Evolutionary conservation across 495 filamentous ascomycete species (phyloP).

Genomic region (Delitschia confertaspora): DNA sequence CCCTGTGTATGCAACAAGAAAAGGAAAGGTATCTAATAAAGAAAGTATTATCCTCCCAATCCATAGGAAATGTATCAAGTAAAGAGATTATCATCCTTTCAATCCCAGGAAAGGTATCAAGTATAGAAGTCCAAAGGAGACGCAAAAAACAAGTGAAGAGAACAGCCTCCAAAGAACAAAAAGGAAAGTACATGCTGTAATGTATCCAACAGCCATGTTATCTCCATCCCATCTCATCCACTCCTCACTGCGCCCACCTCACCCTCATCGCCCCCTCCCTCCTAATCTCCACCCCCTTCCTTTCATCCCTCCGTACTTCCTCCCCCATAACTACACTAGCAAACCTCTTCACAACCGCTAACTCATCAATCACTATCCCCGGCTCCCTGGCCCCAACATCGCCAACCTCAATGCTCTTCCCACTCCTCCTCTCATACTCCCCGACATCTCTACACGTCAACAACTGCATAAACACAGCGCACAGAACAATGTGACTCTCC

Average conservation of each 20-base stretch:
- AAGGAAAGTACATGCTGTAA: too few species aligned
- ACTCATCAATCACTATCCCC: slow-evolving; percentile 13
- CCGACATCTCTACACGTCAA: slow-evolving; percentile 18
- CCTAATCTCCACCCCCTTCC: slow-evolving; percentile 9
- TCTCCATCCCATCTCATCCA: too few species aligned
- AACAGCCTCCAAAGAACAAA: too few species aligned
- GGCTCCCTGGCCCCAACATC: slow-evolving; percentile 5
- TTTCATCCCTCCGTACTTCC: slow-evolving; percentile 26
- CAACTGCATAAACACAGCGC: slow-evolving; percentile 23
- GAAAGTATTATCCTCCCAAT: too few species aligned
- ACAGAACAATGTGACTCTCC: slow-evolving; percentile 19
- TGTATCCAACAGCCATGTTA: too few species aligned
- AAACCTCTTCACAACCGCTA: slow-evolving; percentile 22
- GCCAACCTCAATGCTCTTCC: slow-evolving; percentile 17
- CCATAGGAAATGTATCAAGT: too few species aligned
- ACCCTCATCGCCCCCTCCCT: slow-evolving; percentile 13
- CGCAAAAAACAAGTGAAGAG: too few species aligned
- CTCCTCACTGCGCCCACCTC: slow-evolving; percentile 6
- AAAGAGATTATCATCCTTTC: too few species aligned
- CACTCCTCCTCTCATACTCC: slow-evolving; percentile 18
- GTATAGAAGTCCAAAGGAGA: too few species aligned
- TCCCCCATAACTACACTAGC: slow-evolving; percentile 24
- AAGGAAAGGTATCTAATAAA: too few species aligned
- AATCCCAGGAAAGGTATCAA: too few species aligned
- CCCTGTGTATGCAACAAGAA: too few species aligned